Conservation (phyloP, 176 grass and related monocot species). For the Raddia distichophylla region DNA sequence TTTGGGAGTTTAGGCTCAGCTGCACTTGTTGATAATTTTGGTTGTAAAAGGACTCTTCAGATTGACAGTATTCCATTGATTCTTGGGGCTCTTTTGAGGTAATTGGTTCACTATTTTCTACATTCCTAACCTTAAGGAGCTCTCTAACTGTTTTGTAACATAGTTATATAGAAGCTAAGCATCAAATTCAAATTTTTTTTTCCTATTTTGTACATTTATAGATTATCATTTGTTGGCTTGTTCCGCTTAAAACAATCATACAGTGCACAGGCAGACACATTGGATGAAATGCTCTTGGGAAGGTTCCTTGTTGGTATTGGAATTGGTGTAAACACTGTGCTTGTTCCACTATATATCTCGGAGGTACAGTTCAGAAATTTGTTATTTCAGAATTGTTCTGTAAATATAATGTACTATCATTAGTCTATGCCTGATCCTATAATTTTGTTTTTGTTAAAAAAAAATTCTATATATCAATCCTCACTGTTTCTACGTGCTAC, state of each 20-base stretch:
- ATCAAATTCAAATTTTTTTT: constrained; percentile 22
- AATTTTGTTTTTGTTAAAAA: background rate
- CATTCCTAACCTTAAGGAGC: constrained; percentile 25
- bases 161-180: constrained; percentile 4
- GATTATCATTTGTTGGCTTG: constrained; percentile 11
- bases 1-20: constrained; percentile 79
- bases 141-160: constrained; percentile 17
- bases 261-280: constrained; percentile 82
- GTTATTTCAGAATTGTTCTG: constrained; percentile 1
- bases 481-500: constrained; percentile 34
- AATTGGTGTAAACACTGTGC: constrained; percentile 89
- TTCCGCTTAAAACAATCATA: constrained; percentile 31
- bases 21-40: constrained; percentile 84
- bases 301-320: constrained; percentile 97
- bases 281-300: constrained; percentile 94
- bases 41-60: constrained; percentile 90
- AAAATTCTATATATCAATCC: background rate
- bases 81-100: constrained; percentile 88
- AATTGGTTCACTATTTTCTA: constrained; percentile 34
- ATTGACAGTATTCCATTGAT: constrained; percentile 85
- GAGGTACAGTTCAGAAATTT: constrained; percentile 62
- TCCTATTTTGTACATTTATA: constrained; percentile 10
- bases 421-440: constrained; percentile 1
- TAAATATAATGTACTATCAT: background rate
- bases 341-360: constrained; percentile 92